A percentile compares a stretch with the other conserved stretches of the same genome.
Conservation (phyloP, 1,284 basidiomycete genomes). For the Cystobasidium pallidum region DNA sequence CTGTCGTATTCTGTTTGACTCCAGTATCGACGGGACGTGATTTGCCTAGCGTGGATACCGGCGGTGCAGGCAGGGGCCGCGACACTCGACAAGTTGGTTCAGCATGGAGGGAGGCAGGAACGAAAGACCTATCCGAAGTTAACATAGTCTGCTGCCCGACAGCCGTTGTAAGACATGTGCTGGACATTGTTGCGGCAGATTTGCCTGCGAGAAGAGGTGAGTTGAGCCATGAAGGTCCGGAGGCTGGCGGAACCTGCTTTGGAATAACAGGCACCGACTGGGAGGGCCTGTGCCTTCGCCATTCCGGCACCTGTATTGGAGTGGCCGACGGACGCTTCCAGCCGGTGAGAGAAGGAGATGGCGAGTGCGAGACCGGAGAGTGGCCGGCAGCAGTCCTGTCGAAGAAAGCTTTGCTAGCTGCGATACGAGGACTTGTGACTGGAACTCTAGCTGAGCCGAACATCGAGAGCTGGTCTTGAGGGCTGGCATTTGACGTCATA, state of each 20-base stretch:
- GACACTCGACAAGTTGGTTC: not conserved
- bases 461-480: not conserved
- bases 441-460: not conserved
- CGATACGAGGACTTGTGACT: conserved; percentile 19
- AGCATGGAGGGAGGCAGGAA: not conserved
- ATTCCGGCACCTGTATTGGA: conserved; percentile 1
- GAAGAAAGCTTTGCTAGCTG: conserved; percentile 33
- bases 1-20: not conserved
- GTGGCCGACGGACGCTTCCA: not conserved
- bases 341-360: not conserved
- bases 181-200: not conserved
- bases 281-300: conserved; percentile 6
- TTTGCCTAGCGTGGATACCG: too few relatives aligned
- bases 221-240: conserved; percentile 10
- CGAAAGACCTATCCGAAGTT: not conserved
- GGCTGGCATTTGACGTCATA: not conserved
- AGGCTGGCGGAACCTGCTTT: not conserved
- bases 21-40: not conserved
- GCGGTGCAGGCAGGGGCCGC: conserved; percentile 5
- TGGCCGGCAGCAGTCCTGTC: not conserved
- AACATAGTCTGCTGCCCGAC: not conserved
- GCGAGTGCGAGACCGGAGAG: not conserved
- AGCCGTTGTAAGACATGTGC: not conserved
- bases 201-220: conserved; percentile 5
- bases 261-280: conserved; percentile 23